phyloP scores from a whole-genome alignment of 2,329 filamentous ascomycete genomes.

The Rutstroemia sydowiana region DNA sequence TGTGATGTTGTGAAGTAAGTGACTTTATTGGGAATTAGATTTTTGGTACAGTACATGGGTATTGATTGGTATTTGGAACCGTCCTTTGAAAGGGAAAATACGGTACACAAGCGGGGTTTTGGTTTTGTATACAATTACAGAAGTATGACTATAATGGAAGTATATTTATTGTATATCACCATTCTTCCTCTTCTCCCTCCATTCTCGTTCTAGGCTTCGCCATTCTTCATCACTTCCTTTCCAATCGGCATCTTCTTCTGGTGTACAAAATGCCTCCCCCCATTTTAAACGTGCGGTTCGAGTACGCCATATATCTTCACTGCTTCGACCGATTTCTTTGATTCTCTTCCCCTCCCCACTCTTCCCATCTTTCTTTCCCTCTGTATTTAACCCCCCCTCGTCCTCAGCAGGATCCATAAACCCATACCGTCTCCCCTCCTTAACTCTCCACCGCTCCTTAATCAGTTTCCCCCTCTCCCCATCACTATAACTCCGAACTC shows the following conservation, averaged over 20 bases:
- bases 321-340: conserved; percentile 64
- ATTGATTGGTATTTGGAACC: too few relatives aligned
- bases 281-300: conserved; percentile 54
- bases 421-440: conserved; percentile 51
- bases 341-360: conserved; percentile 38
- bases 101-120: too few relatives aligned
- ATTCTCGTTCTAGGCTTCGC: conserved; percentile 21
- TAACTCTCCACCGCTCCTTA: conserved; percentile 30
- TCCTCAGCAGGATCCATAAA: conserved; percentile 59
- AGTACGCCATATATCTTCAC: conserved; percentile 84
- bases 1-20: too few relatives aligned
- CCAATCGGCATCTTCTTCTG: not conserved
- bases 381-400: too few relatives aligned
- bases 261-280: conserved; percentile 26
- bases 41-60: too few relatives aligned
- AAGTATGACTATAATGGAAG: too few relatives aligned
- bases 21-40: too few relatives aligned
- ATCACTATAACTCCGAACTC: conserved; percentile 57
- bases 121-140: too few relatives aligned
- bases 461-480: conserved; percentile 46
- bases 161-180: not conserved
- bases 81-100: too few relatives aligned
- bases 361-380: conserved; percentile 51
- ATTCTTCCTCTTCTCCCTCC: conserved; percentile 19
- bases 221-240: conserved; percentile 17